Evolutionary conservation across 164 flowering plant species (phyloP), one percentile per base, ranked within the genome.

Genomic region (Liquidambar formosana): DNA sequence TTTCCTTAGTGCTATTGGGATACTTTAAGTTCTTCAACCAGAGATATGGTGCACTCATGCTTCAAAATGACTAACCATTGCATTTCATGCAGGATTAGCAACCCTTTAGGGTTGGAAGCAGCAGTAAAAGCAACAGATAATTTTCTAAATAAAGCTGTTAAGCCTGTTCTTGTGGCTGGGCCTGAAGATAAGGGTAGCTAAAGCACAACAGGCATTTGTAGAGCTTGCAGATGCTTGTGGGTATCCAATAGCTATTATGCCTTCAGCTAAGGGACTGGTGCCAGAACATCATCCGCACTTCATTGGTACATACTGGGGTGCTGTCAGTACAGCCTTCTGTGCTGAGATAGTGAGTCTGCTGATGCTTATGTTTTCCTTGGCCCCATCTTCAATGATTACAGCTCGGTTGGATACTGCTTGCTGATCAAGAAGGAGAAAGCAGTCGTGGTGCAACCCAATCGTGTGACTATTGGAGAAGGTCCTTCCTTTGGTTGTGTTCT

Each of bases 291-390:
- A 84, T 70, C 83, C 83, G 0, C 78, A 88, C 63, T 89, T 89
- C 75, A 86, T 89, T 54, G 92, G 95, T 48, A 89, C 95, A 11
- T 89, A 89, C 22, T 89, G 95, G 95, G 92, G 95, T 56, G 95
- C 89, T 21, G 88, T 88, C 5, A 89, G 95, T 71, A 78, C 85
- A 41, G 65, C 67, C 71, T 89, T 79, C 58, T 82, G 86, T 57
- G 87, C 85, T 41, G 95, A 89, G 84, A 86, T 89, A 10, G 92
- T 89, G 25, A 89, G 72, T 86, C 92, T n/a, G 87, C 94, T 25
- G 94, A 89, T 81, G 94, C 90, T 25, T 88, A 88, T 72, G 58
- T 89, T 18, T 88, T 89, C 65, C 87, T 78, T 2, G 92, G 92
- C 16, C 92, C 94, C 22, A 86, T 86, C 15, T 89, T 89, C 71